Evolutionary conservation across 2,329 filamentous ascomycete genomes (phyloP).

Genomic region (Ramularia collo-cygni): DNA sequence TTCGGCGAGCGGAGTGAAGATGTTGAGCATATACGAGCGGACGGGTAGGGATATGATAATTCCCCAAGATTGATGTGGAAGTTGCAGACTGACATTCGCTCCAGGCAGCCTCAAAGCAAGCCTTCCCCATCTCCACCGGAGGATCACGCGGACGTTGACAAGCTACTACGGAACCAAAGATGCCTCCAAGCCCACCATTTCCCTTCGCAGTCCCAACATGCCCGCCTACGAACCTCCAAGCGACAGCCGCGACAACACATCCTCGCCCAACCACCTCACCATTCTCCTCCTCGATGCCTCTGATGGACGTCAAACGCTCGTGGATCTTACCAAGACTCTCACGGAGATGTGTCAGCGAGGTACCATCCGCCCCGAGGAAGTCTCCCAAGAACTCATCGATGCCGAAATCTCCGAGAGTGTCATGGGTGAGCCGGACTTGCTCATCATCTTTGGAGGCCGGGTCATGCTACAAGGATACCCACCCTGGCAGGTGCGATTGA

Average conservation of each 20-base stretch:
- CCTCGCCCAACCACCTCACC: slow-evolving; percentile 41
- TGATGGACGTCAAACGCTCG: slow-evolving; percentile 86
- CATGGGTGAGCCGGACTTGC: slow-evolving; percentile 81
- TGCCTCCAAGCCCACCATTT: slow-evolving; percentile 60
- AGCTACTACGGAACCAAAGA: slow-evolving; percentile 71
- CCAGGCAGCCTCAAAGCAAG: slow-evolving; percentile 82
- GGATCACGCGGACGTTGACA: slow-evolving; percentile 70
- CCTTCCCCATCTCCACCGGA: slow-evolving; percentile 74
- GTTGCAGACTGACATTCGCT: slow-evolving; percentile 3
- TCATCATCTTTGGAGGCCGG: slow-evolving; percentile 78
- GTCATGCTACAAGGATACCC: slow-evolving; percentile 87
- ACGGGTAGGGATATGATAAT: slow-evolving; percentile 61
- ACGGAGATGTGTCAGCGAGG: slow-evolving; percentile 89
- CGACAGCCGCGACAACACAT: slow-evolving; percentile 17
- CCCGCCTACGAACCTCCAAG: slow-evolving; percentile 47
- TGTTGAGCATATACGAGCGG: slow-evolving; percentile 85
- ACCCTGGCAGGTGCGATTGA: slow-evolving; percentile 90
- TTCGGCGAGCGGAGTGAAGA: slow-evolving; percentile 77
- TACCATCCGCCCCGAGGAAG: slow-evolving; percentile 74
- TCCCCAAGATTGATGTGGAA: neutral
- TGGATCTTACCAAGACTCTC: slow-evolving; percentile 90
- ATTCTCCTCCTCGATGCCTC: slow-evolving; percentile 78
- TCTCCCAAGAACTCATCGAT: slow-evolving; percentile 79
- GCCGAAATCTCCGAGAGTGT: slow-evolving; percentile 73
- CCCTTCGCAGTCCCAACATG: slow-evolving; percentile 64